Evolutionary conservation across 495 filamentous ascomycete species (phyloP).

Genomic region (Neurospora sp.): DNA sequence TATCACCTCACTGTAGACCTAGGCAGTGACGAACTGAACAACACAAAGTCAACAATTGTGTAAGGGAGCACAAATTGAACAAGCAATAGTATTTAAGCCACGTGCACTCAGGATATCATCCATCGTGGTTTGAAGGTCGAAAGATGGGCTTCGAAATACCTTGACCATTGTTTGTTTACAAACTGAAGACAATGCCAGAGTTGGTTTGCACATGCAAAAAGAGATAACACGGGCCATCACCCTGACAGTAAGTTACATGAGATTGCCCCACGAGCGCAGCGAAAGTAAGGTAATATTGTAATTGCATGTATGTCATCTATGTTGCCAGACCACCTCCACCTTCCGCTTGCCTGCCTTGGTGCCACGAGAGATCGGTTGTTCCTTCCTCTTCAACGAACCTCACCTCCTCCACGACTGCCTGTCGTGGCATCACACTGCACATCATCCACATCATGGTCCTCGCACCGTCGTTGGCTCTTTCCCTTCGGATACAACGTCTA

Average conservation of each 20-base stretch:
- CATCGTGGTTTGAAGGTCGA: not conserved
- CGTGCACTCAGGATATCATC: not conserved
- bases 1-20: not conserved
- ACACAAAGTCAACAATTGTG: not conserved
- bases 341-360: not conserved
- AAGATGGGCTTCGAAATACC: not conserved
- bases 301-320: not conserved
- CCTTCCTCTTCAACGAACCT: not conserved
- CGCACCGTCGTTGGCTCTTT: not conserved
- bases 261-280: not conserved
- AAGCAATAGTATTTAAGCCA: not conserved
- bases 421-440: not conserved
- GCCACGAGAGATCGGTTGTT: not conserved
- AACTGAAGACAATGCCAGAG: not conserved
- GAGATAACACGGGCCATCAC: not conserved
- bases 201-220: not conserved
- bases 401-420: not conserved
- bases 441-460: not conserved
- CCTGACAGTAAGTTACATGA: not conserved
- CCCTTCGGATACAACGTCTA: not conserved
- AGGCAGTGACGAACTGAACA: not conserved
- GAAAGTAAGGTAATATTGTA: not conserved
- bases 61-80: not conserved
- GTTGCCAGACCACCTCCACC: not conserved
- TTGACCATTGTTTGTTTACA: not conserved